phyloP scores from a whole-genome alignment of 371 early-diverging fungal genomes.

The Mucor irregularis region DNA sequence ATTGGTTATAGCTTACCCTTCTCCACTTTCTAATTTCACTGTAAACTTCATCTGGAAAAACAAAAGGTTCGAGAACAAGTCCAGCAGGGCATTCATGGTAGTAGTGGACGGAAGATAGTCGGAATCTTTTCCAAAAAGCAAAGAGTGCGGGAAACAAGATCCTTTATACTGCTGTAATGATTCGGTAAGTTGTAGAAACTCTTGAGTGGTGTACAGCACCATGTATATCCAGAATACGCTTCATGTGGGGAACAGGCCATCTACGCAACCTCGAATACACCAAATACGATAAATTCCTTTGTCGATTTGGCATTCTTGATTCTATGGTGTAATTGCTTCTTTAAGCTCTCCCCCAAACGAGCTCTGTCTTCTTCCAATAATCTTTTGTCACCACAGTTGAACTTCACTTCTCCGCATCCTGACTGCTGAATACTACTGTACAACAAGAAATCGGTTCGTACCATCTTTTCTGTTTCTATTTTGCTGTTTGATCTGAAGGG shows the following conservation, averaged over 20 bases:
- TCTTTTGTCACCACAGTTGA: constrained; percentile 4
- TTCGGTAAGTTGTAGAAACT: too few relatives aligned
- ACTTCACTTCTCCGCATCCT: constrained; percentile 19
- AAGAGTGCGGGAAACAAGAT: too few relatives aligned
- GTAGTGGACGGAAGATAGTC: constrained; percentile 16
- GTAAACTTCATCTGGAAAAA: constrained; percentile 17
- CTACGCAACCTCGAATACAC: constrained; percentile 13
- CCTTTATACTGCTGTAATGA: too few relatives aligned
- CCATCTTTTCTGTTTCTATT: constrained; percentile 3
- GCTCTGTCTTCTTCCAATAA: constrained; percentile 20
- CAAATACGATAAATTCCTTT: constrained; percentile 15
- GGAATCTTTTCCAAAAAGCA: constrained; percentile 1
- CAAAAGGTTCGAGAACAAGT: constrained; percentile 14
- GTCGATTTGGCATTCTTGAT: constrained; percentile 13
- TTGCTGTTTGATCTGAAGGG: constrained; percentile 9
- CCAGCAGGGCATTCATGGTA: constrained; percentile 13
- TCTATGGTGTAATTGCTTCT: constrained; percentile 15
- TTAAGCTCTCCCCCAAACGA: constrained; percentile 17
- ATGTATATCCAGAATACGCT: too few relatives aligned
- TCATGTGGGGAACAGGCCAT: too few relatives aligned
- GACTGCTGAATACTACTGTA: constrained; percentile 11
- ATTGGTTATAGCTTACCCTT: constrained; percentile 14
- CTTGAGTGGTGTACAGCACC: too few relatives aligned
- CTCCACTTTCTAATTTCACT: constrained; percentile 23
- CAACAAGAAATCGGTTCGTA: constrained; percentile 9